Evolutionary conservation across 2,329 filamentous ascomycete species (phyloP).

Genomic region (Neocatenulostroma microsporum): DNA sequence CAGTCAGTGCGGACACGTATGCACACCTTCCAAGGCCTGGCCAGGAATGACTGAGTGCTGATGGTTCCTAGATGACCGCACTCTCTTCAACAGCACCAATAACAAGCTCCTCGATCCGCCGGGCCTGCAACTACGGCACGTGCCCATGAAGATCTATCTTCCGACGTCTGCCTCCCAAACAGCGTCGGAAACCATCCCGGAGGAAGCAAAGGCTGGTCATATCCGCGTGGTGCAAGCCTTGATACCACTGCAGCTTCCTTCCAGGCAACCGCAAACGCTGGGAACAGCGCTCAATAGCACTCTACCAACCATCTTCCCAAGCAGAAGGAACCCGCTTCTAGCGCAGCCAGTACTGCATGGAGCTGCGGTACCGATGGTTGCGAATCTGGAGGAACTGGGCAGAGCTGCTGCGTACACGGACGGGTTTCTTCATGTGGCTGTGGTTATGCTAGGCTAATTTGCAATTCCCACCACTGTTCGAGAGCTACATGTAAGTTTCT

Average conservation of each 20-base stretch:
- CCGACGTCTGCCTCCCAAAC: conserved; percentile 42
- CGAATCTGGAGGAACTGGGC: conserved; percentile 75
- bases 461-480: too few species aligned
- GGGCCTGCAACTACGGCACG: conserved; percentile 64
- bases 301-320: conserved; percentile 78
- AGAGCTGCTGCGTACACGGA: conserved; percentile 79
- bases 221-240: conserved; percentile 61
- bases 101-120: conserved; percentile 65
- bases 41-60: neutral
- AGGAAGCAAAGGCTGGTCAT: conserved; percentile 29
- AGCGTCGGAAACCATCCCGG: conserved; percentile 28
- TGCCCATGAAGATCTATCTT: conserved; percentile 85
- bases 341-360: conserved; percentile 83
- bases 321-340: conserved; percentile 71
- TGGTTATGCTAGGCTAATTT: conserved; percentile 62
- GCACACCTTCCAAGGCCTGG: conserved; percentile 21
- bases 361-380: conserved; percentile 68
- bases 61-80: conserved; percentile 62
- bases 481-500: too few species aligned
- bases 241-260: conserved; percentile 45
- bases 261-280: conserved; percentile 56
- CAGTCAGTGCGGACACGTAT: conserved; percentile 65
- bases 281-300: conserved; percentile 69
- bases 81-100: conserved; percentile 65
- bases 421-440: conserved; percentile 79